These are phyloP conservation scores for Eimeria brunetti DNA, from an alignment of 169 alveolate species.

Conservation along the genomic window DNA sequence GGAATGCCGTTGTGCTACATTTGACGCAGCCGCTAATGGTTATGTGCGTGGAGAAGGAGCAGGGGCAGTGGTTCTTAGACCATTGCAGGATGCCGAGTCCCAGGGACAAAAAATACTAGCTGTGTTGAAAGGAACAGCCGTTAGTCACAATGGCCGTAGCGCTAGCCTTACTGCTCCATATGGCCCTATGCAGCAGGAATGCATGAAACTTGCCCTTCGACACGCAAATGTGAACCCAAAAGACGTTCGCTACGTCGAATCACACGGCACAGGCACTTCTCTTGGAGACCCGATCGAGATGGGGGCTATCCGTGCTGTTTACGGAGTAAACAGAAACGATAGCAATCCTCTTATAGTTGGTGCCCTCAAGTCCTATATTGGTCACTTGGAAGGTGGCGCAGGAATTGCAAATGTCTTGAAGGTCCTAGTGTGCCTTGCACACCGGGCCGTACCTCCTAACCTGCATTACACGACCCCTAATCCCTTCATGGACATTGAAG, in stretches of 20 bases:
- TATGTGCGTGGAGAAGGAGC: slow-evolving; percentile 90
- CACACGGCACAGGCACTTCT: slow-evolving; percentile 88
- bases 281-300: slow-evolving; percentile 89
- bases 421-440: slow-evolving; percentile 80
- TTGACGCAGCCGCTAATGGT: slow-evolving; percentile 88
- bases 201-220: slow-evolving; percentile 80
- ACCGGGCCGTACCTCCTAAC: slow-evolving; percentile 84
- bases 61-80: slow-evolving; percentile 82
- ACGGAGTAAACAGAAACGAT: slow-evolving; percentile 65
- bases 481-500: slow-evolving; percentile 82
- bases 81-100: slow-evolving; percentile 57
- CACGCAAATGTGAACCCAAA: slow-evolving; percentile 72
- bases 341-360: slow-evolving; percentile 81
- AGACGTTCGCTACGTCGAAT: slow-evolving; percentile 80
- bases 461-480: slow-evolving; percentile 82
- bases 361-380: slow-evolving; percentile 86
- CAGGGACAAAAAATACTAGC: slow-evolving; percentile 78
- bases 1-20: slow-evolving; percentile 87
- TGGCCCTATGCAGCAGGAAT: slow-evolving; percentile 86
- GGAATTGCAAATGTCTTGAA: slow-evolving; percentile 86
- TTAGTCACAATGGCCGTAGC: slow-evolving; percentile 85
- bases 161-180: slow-evolving; percentile 87
- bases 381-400: slow-evolving; percentile 86
- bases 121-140: slow-evolving; percentile 83
- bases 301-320: slow-evolving; percentile 85